phyloP scores from a whole-genome alignment of 1,284 basidiomycete species.

The Caloboletus inedulis region DNA sequence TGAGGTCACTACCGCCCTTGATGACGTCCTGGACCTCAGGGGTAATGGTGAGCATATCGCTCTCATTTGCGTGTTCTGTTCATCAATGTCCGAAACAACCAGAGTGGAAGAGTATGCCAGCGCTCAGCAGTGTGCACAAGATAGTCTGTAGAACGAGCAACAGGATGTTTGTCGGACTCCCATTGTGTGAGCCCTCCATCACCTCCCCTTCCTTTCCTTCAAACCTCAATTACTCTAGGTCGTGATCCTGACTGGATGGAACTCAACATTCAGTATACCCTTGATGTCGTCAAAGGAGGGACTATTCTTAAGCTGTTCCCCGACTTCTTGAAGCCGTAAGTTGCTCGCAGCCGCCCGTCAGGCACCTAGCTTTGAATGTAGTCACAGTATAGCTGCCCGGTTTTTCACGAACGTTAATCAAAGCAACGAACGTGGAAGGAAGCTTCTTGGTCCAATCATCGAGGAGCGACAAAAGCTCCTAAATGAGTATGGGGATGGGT shows the following conservation, averaged over 20 bases:
- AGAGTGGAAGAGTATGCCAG: constrained; percentile 34
- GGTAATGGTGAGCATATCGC: background rate
- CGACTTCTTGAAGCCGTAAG: constrained; percentile 39
- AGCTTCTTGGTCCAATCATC: constrained; percentile 36
- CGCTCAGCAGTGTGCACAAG: constrained; percentile 14
- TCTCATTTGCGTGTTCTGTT: background rate
- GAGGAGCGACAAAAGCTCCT: constrained; percentile 34
- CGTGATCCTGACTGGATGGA: constrained; percentile 38
- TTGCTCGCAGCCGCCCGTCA: background rate
- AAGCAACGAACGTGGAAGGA: constrained; percentile 11
- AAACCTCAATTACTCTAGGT: constrained; percentile 29
- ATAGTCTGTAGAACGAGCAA: constrained; percentile 36
- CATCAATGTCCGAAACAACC: background rate
- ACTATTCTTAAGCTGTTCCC: constrained; percentile 37
- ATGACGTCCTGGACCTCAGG: background rate
- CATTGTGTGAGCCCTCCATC: constrained; percentile 33
- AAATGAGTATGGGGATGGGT: constrained; percentile 28
- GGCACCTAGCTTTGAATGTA: background rate
- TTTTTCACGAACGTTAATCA: background rate
- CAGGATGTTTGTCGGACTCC: constrained; percentile 40
- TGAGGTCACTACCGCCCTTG: constrained; percentile 33
- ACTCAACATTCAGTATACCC: constrained; percentile 35
- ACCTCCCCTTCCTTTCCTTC: background rate
- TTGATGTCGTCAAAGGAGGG: constrained; percentile 30
- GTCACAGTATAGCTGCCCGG: background rate